Evolutionary conservation across 2,329 filamentous ascomycete species (phyloP), one percentile per base, ranked within the genome.

Genomic region (Penicillium fuscoglaucum): DNA sequence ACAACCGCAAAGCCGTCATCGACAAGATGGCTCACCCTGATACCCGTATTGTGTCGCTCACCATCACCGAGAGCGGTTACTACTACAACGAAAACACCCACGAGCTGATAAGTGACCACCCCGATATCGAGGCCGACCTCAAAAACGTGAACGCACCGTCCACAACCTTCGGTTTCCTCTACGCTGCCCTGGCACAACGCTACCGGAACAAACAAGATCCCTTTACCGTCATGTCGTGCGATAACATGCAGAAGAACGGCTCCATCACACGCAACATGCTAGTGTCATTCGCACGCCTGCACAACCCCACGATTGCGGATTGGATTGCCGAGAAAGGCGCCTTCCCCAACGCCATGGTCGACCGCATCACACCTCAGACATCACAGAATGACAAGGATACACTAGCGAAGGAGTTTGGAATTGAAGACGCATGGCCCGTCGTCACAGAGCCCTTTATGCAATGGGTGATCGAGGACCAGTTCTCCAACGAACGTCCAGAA

Each of bases 11-110:
- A 72, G 79, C 80, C 37, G 80, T 83, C 60, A 78, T 83, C 33
- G 77, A 76, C 66, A 83, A 83, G 76, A 82, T 83, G 81, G 81
- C 81, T 1, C 76, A 82, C 72, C 75, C 79, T 0, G 80, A 83
- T 66, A 83, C 81, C 13, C 79, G 77, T 67, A 83, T 83, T 60
- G 81, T 83, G 33, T 83, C 81, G 17, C 68, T 83, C 69, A 83
- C 81, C 66, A 83, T 83, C 68, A 83, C 81, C 44, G 81, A 83
- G 74, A 82, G 78, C 66, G 81, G 81, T 61, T 83, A 83, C 78
- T 83, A 81, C 74, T 83, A 83, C 75, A 82, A 83, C 68, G 81
- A 83, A 68, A 82, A 83, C 76, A 80, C 81, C n/a, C 81, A 83
- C 73, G 71, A 83, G 73, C 74, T 83, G 58, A 70, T 78, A 61